Evolutionary conservation across 495 filamentous ascomycete genomes (phyloP), one percentile per base, ranked within the genome.

Genomic region (Podospora pseudopauciseta): DNA sequence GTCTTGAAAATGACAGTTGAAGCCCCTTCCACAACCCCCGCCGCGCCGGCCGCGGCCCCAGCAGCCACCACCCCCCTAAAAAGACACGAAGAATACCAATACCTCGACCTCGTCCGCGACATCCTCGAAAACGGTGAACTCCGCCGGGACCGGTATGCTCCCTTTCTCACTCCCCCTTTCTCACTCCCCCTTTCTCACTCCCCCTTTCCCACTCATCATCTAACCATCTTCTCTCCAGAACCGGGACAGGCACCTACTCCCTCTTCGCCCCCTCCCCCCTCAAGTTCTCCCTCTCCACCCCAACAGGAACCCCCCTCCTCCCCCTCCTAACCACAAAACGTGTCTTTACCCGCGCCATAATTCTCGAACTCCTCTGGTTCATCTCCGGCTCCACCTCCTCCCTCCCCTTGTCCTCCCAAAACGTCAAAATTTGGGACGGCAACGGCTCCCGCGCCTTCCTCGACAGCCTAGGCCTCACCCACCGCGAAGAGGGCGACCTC

Each of bases 331-430:
- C 94, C 5, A 98, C 95, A 32, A 98, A 98, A 79, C 92, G 95
- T 74, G 95, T 98, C 77, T 97, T 96, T 85, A 85, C 90, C 39
- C 91, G 91, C 68, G 95, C 93, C 76, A 89, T 99, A 54, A 83
- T 98, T 73, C 90, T 89, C 72, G 95, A 99, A 76, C 91, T 99
- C 19, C 90, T 99, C 72, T 99, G 95, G 95, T 98, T 99, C 81
- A 88, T 99, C 74, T 83, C 85, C 32, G 94, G 92, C 75, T 84
- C 79, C 67, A 98, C 95, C 2, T 94, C 92, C 4, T 91, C 91
- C 0, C 72, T 84, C 3, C 82, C 92, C 0, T 89, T 98, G 26
- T 88, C 86, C 58, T 85, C 86, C 11, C 86, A 89, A 13, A 92
- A 92, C 15, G 87, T 98, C 73, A 96, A 96, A 78, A 98, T 99